These are phyloP conservation scores for Saxophila tyrrhenica DNA, from an alignment of 495 filamentous ascomycete genomes.

Conservation along the genomic window DNA sequence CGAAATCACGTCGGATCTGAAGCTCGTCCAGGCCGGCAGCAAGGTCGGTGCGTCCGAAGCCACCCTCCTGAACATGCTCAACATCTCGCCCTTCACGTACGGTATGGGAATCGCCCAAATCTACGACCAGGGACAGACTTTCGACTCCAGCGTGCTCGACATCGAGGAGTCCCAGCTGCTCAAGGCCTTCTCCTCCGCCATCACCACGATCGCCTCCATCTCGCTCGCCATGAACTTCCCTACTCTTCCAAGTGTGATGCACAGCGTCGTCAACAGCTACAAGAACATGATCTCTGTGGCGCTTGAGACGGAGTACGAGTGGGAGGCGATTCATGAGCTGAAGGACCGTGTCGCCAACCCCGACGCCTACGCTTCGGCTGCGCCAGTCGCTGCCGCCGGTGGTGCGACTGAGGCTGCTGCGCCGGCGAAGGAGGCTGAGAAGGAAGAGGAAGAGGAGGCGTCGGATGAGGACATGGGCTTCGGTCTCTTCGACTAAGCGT, in stretches of 20 bases:
- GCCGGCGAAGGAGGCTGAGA: slow-evolving; percentile 38
- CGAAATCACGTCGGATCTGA: slow-evolving; percentile 96
- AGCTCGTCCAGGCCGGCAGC: slow-evolving; percentile 82
- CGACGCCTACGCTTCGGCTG: slow-evolving; percentile 77
- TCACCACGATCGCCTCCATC: slow-evolving; percentile 75
- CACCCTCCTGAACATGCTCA: slow-evolving; percentile 96
- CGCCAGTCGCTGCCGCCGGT: slow-evolving; percentile 48
- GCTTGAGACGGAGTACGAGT: slow-evolving; percentile 81
- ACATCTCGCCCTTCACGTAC: slow-evolving; percentile 99
- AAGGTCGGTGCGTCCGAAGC: slow-evolving; percentile 99
- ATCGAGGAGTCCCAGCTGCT: slow-evolving; percentile 89
- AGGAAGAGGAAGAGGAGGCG: slow-evolving; percentile 48
- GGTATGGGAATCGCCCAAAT: slow-evolving; percentile 93
- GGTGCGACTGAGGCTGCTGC: slow-evolving; percentile 33
- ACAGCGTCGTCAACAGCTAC: slow-evolving; percentile 92
- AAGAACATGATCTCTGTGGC: slow-evolving; percentile 93
- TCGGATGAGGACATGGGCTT: slow-evolving; percentile 48
- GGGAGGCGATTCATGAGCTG: slow-evolving; percentile 90
- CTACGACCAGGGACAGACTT: slow-evolving; percentile 91
- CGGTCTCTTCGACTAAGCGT: slow-evolving; percentile 52
- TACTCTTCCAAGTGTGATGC: slow-evolving; percentile 76
- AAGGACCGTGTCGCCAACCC: slow-evolving; percentile 99
- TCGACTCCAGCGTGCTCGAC: slow-evolving; percentile 73
- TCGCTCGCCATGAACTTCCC: slow-evolving; percentile 90
- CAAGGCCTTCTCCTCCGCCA: slow-evolving; percentile 66